phyloP scores from a whole-genome alignment of 2,329 filamentous ascomycete species.

The Botrytis sinoallii region DNA sequence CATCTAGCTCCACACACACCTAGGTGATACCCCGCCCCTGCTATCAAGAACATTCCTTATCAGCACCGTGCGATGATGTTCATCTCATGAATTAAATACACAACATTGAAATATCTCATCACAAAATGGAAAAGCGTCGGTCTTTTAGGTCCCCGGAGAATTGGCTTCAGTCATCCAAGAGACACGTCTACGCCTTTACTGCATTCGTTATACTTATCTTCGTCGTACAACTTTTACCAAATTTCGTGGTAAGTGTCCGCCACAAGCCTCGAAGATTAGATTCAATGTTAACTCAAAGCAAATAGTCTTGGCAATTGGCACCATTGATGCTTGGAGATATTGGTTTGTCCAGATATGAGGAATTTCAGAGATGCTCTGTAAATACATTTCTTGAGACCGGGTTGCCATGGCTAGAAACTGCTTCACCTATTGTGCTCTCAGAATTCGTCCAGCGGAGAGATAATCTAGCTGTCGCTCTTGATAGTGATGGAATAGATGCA shows the following conservation, averaged over 20 bases:
- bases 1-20: background rate
- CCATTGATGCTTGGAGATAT: background rate
- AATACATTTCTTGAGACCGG: constrained; percentile 2
- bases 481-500: constrained; percentile 50
- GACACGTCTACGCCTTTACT: background rate
- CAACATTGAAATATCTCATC: background rate
- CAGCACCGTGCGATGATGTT: background rate
- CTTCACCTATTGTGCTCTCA: background rate
- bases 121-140: background rate
- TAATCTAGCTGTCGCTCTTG: constrained; percentile 54
- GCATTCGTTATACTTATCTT: background rate
- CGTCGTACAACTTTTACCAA: background rate
- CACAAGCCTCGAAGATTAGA: background rate
- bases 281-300: background rate
- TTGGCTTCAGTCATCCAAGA: background rate
- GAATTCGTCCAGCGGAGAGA: constrained; percentile 48
- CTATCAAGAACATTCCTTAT: background rate
- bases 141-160: background rate
- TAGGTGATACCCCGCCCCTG: background rate
- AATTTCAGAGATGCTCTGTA: background rate
- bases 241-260: background rate
- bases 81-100: background rate
- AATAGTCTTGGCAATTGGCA: background rate
- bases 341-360: background rate
- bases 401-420: background rate